These are phyloP conservation scores for Eucalyptus leucophloia DNA, from an alignment of 345 rosid genomes.

Conservation along the genomic window DNA sequence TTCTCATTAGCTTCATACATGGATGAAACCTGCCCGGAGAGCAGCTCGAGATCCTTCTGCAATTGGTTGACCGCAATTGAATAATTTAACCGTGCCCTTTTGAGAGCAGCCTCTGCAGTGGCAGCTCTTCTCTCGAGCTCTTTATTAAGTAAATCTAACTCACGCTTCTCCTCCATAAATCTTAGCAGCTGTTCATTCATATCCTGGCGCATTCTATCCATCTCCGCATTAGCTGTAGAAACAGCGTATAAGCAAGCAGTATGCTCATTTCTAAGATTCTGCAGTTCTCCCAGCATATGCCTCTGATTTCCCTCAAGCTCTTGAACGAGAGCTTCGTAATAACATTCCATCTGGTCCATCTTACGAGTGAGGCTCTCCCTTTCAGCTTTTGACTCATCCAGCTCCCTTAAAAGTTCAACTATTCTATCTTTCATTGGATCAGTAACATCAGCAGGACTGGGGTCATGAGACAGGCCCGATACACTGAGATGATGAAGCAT, in stretches of 20 bases:
- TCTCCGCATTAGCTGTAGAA: slow-evolving; percentile 72
- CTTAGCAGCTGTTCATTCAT: slow-evolving; percentile 49
- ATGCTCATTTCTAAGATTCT: slow-evolving; percentile 85
- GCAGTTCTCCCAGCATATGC: slow-evolving; percentile 83
- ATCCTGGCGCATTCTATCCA: slow-evolving; percentile 59
- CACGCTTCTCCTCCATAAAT: slow-evolving; percentile 59
- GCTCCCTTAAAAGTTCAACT: slow-evolving; percentile 75
- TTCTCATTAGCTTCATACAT: slow-evolving; percentile 88
- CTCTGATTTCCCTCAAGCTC: slow-evolving; percentile 99
- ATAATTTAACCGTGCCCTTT: slow-evolving; percentile 92
- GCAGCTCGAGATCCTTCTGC: slow-evolving; percentile 93
- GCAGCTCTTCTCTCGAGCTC: slow-evolving; percentile 76
- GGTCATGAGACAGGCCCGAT: slow-evolving; percentile 53
- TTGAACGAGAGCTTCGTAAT: slow-evolving; percentile 86
- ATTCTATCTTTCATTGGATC: slow-evolving; percentile 62
- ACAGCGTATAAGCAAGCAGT: slow-evolving; percentile 58
- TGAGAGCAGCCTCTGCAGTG: slow-evolving; percentile 80
- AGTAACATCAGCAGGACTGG: slow-evolving; percentile 34
- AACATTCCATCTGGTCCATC: slow-evolving; percentile 98
- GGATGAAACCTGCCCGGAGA: slow-evolving; percentile 84
- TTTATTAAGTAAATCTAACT: slow-evolving; percentile 46
- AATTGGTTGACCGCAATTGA: slow-evolving; percentile 88
- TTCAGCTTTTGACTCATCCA: slow-evolving; percentile 87
- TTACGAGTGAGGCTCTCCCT: slow-evolving; percentile 75
- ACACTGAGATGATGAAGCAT: slow-evolving; percentile 56